Percentiles rank a stretch among this genome's conserved stretches.
Evolutionary conservation across 2,329 filamentous ascomycete species (phyloP).

Genomic region (Juglanconis juglandina): DNA sequence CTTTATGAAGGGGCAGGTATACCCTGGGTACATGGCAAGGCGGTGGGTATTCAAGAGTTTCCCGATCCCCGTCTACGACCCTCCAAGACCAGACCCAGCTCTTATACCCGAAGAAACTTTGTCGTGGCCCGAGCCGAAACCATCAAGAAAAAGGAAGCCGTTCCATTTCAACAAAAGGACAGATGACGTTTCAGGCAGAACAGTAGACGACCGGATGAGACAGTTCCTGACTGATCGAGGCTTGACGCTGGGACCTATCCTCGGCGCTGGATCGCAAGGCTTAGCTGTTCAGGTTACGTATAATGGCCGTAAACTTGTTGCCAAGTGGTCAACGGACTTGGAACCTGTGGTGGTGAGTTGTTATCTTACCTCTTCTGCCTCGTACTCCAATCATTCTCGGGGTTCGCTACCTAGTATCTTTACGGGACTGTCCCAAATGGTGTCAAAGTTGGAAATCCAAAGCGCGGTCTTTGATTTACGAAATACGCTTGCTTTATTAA

Average conservation of each 20-base stretch:
- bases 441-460: no score
- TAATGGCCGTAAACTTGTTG: not conserved
- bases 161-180: not conserved
- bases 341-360: not conserved
- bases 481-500: no score
- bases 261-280: conserved; percentile 2
- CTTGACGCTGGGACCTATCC: not conserved
- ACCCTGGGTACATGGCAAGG: no score
- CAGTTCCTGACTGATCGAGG: not conserved
- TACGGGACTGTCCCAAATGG: no score
- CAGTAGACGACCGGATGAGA: not conserved
- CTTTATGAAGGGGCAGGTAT: not conserved
- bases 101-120: not conserved
- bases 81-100: not conserved
- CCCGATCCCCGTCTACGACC: not conserved
- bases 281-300: not conserved
- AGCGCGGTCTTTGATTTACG: no score
- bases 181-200: not conserved
- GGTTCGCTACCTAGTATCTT: no score
- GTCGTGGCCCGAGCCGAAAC: not conserved
- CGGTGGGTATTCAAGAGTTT: not conserved
- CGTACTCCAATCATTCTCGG: no score
- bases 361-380: no score
- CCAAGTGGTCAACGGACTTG: not conserved
- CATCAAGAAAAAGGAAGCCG: not conserved